Base-by-base conservation (phyloP, 2,329 filamentous ascomycete species). In the Nothophaeocryptopus gaeumannii region DNA sequence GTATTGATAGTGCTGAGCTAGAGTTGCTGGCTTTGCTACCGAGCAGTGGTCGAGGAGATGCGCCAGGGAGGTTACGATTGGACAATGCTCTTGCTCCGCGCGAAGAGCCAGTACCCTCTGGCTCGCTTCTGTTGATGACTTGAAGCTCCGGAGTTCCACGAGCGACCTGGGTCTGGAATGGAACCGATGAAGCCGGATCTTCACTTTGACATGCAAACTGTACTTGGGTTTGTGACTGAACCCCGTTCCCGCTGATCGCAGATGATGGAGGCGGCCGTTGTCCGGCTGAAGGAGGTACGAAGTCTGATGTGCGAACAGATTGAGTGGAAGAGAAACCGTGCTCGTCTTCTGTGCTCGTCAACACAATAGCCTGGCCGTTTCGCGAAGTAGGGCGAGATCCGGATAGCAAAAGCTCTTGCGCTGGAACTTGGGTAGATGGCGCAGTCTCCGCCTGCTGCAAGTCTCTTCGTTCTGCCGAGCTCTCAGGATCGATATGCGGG, bases 121-220 rank as follows among this genome's bases (percentile, higher is more conserved):
- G 33, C 30, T 48, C 47, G 33, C 45, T 12, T 2, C 48, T 44
- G 8, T 37, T 46, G 7, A 39, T 36, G n/a, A 30, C 35, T 29
- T 16, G 33, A 26, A 26, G 20, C 20, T 26, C 20, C 20, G 20
- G 20, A 8, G 11, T 34, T 5, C n/a, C 44, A 10, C 8, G 38
- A 1, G 50, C 44, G 11, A 61, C 30, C 33, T 63, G 61, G 9
- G 60, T 63, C 39, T 60, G 50, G 15, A 63, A 63, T 5, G 51
- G 53, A 29, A 57, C 58, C 8, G 58, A 51, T 13, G 56, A 53
- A 11, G 42, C 39, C 30, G 15, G 36, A 39, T 34, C 20, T 20
- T 13, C 42, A 36, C 15, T 5, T 5, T 32, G 29, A 13, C 16
- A 13, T 8, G 32, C 32, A 11, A 14, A n/a, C 2, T 36, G 15